Percentiles rank a stretch among this genome's conserved stretches.
Conservation (phyloP, 345 rosid species). For the Raphanus sativus region DNA sequence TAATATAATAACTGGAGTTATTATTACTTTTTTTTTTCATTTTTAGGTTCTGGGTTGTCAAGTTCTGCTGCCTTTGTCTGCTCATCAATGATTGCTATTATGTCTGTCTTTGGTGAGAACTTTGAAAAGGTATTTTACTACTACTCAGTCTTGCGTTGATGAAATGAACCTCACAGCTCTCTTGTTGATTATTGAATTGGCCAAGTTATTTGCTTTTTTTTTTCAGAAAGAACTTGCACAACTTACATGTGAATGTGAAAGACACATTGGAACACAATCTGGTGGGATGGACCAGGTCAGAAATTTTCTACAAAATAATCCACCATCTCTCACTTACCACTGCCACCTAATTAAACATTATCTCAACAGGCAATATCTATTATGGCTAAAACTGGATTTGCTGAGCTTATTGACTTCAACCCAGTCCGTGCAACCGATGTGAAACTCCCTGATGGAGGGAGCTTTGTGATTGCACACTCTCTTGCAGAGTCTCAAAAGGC, state of each 20-base stretch:
- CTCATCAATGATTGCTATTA: constrained; percentile 86
- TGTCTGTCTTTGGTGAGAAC: constrained; percentile 73
- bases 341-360: not conserved
- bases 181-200: not conserved
- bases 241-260: constrained; percentile 89
- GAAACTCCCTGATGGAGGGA: constrained; percentile 89
- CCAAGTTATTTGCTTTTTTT: not conserved
- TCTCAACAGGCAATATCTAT: constrained; percentile 84
- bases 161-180: not conserved
- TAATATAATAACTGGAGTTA: not conserved
- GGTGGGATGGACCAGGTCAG: constrained; percentile 99
- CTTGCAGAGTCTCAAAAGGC: constrained; percentile 97
- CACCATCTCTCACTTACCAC: not conserved
- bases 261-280: constrained; percentile 94
- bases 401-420: constrained; percentile 99
- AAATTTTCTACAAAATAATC: not conserved
- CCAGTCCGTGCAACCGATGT: constrained; percentile 98
- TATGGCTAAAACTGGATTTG: constrained; percentile 95
- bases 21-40: not conserved
- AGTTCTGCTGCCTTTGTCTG: constrained; percentile 98
- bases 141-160: not conserved
- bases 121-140: constrained; percentile 63
- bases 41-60: constrained; percentile 88
- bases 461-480: constrained; percentile 89
- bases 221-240: constrained; percentile 96